Evolutionary conservation across 805 yeast species (phyloP).

Genomic region (Cyberlindnera misumaiensis): DNA sequence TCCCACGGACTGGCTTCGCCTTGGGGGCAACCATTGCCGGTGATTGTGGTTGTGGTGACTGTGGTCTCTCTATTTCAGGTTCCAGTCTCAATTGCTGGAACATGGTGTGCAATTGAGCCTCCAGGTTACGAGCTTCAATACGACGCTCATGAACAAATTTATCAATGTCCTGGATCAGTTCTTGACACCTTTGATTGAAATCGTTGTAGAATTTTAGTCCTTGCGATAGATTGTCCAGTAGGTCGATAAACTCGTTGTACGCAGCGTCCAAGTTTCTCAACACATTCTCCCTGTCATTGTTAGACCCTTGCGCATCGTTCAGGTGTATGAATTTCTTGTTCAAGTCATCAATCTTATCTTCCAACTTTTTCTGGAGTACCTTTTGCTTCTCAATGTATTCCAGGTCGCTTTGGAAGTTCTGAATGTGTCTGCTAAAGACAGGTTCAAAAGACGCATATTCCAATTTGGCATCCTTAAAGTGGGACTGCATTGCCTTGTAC

Average conservation of each 20-base stretch:
- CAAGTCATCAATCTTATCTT: conserved; percentile 30
- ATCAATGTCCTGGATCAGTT: conserved; percentile 42
- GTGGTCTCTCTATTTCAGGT: conserved; percentile 1
- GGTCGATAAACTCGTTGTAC: conserved; percentile 33
- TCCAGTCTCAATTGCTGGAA: conserved; percentile 25
- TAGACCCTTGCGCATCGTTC: conserved; percentile 10
- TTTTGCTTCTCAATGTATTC: conserved; percentile 37
- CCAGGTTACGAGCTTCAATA: conserved; percentile 46
- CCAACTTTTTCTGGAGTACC: conserved; percentile 31
- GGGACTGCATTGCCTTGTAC: conserved; percentile 28
- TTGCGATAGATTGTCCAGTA: conserved; percentile 53
- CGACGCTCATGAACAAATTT: conserved; percentile 45
- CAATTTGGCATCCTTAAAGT: conserved; percentile 13
- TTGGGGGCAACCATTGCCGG: conserved; percentile 19
- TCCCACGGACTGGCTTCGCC: conserved; percentile 11
- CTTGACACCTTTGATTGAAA: conserved; percentile 40
- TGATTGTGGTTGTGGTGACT: conserved; percentile 4
- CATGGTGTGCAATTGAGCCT: conserved; percentile 22
- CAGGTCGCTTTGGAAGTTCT: conserved; percentile 44
- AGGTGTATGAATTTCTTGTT: conserved; percentile 24
- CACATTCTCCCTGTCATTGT: conserved; percentile 35
- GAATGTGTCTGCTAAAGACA: conserved; percentile 36
- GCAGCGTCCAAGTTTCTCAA: conserved; percentile 39
- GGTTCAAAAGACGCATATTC: conserved; percentile 31
- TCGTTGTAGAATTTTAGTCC: conserved; percentile 69